Base-by-base conservation (phyloP, 768 basidiomycete genomes). In the Pleurotus tuber-regium region DNA sequence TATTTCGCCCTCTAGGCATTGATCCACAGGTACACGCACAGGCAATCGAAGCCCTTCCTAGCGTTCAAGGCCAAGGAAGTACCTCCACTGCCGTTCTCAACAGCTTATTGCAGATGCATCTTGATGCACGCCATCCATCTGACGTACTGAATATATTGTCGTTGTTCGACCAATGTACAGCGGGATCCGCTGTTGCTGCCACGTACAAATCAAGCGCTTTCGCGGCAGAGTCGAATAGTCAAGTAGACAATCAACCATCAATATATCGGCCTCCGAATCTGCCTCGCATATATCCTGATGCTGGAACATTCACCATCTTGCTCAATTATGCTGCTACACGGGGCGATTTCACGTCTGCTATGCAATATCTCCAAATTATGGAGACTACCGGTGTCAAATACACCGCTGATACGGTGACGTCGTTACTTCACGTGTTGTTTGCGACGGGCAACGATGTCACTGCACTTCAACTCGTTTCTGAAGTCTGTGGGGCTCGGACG, bases 51-150 rank as follows among this genome's bases (percentile, higher is more conserved):
- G 69, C 70, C 23, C 61, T 91, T 35, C 66, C 59, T 30, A 60
- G 66, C 19, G 62, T 83, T 53, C 67, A 71, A 54, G 57, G 57
- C 11, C 68, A 70, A 54, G 58, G 57, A 11, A 64, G 56, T 2
- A 66, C 68, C 1, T 74, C 79, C 33, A 79, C 82, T n/a, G 63
- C 66, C 24, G 73, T 83, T n/a, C 61, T 91, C 63, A 92, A 92
- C 73, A 76, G 75, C 53, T 68, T 91, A n/a, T 72, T 89, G 38
- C 79, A 79, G 55, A 73, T 83, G 33, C 73, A 78, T 39, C 62
- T 92, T 33, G 83, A 85, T 60, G 62, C 69, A 25, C 16, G 31
- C 23, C 65, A 70, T 58, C 81, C 90, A 66, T 52, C 80, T 46
- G 36, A 63, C 31, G 72, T 78, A 4, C 56, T 75, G 18, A 70